phyloP scores from a whole-genome alignment of 371 early-diverging fungal species.

The Smittium mucronatum region DNA sequence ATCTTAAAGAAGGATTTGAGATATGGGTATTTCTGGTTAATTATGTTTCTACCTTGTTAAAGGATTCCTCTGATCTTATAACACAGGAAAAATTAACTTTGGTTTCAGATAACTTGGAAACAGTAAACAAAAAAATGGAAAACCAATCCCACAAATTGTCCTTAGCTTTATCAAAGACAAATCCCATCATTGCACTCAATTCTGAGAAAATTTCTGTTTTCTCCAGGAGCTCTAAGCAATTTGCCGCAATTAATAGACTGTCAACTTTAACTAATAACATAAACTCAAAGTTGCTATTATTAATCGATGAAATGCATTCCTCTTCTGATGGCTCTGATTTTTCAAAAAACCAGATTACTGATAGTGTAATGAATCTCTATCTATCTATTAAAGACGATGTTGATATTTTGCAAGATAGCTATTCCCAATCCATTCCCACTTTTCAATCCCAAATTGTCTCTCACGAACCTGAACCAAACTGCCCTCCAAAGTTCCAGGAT shows the following conservation, averaged over 20 bases:
- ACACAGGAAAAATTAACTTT: neutral
- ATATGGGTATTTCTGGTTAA: neutral
- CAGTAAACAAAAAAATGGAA: neutral
- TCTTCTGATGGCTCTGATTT: neutral
- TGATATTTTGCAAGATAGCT: neutral
- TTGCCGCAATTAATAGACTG: neutral
- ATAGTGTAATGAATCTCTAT: neutral
- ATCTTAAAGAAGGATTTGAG: neutral
- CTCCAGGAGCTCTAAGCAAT: neutral
- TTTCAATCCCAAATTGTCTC: neutral
- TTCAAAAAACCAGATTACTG: neutral
- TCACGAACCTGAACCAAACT: neutral
- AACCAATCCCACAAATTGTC: neutral
- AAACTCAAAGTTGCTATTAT: neutral
- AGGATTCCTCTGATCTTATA: neutral
- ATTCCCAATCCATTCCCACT: neutral
- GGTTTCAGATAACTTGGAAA: neutral
- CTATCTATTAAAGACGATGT: neutral
- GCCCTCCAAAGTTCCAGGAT: neutral
- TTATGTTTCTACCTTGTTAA: neutral
- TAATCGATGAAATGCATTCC: neutral
- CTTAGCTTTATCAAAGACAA: neutral
- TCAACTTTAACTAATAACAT: neutral
- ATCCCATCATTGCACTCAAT: neutral
- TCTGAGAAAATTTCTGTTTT: neutral